phyloP scores from a whole-genome alignment of 2,329 filamentous ascomycete genomes.

The Diaporthe australafricana region DNA sequence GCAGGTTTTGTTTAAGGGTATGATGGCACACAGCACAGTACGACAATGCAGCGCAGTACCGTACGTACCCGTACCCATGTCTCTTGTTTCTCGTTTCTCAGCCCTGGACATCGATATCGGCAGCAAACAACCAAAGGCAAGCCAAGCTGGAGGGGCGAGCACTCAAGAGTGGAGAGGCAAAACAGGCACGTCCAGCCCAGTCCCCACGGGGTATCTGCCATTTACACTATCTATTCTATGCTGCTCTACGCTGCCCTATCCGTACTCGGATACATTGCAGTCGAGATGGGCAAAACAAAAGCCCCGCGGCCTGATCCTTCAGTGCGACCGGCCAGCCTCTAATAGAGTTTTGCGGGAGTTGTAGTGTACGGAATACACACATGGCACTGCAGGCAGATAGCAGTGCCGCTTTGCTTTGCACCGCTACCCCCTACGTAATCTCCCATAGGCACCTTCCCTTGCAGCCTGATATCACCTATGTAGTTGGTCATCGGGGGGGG shows the following conservation, averaged over 20 bases:
- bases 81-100: not conserved
- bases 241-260: too few relatives aligned
- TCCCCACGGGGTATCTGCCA: conserved; percentile 17
- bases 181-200: not conserved
- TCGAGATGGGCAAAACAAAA: not conserved
- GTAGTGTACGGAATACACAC: not conserved
- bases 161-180: not conserved
- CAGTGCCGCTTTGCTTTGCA: conserved; percentile 2
- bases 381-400: not conserved
- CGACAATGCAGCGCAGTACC: not conserved
- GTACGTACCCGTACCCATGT: not conserved
- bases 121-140: not conserved
- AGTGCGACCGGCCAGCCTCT: not conserved
- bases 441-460: not conserved
- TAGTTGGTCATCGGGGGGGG: too few relatives aligned
- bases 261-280: not conserved
- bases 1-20: conserved; percentile 6
- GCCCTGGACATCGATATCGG: not conserved
- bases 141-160: not conserved
- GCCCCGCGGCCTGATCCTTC: not conserved
- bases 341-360: conserved; percentile 15
- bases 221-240: too few relatives aligned
- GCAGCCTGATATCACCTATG: too few relatives aligned
- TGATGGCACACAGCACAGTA: not conserved
- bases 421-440: conserved; percentile 23